Evolutionary conservation across 345 rosid species (phyloP).

Genomic region (Clarkia xantiana): DNA sequence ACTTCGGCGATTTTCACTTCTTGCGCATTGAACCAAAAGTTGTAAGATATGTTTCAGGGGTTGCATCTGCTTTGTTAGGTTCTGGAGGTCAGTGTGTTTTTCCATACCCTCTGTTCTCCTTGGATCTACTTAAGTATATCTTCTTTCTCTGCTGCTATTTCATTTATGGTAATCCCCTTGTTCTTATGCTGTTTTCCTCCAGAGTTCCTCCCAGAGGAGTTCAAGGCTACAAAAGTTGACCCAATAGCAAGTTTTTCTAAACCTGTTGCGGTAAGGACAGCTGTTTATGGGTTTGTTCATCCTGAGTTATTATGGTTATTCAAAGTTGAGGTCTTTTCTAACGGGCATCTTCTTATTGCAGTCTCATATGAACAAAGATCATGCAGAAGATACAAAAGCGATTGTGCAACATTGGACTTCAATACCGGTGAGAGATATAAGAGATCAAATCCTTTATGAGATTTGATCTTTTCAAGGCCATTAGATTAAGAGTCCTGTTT

Average conservation of each 20-base stretch:
- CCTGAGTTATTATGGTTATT: not conserved
- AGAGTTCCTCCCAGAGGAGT: conserved; percentile 75
- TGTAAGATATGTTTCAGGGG: conserved; percentile 77
- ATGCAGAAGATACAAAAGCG: conserved; percentile 69
- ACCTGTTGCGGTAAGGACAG: conserved; percentile 60
- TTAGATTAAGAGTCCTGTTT: too few species aligned
- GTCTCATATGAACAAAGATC: conserved; percentile 96
- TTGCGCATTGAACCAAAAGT: conserved; percentile 64
- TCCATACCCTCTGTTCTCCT: not conserved
- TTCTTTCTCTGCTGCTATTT: too few species aligned
- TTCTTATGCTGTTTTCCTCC: conserved; percentile 4
- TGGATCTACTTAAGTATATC: too few species aligned
- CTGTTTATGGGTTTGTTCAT: conserved; percentile 1
- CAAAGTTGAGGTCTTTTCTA: not conserved
- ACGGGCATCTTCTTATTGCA: conserved; percentile 3
- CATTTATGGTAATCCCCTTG: too few species aligned
- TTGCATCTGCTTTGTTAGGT: conserved; percentile 82
- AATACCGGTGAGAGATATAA: conserved; percentile 42
- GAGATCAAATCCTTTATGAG: too few species aligned
- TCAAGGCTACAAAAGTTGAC: conserved; percentile 60
- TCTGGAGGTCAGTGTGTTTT: conserved; percentile 65
- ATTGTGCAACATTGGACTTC: conserved; percentile 64
- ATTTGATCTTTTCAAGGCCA: too few species aligned
- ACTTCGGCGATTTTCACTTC: conserved; percentile 91
- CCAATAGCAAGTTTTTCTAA: conserved; percentile 71